Percentiles rank a stretch among this genome's conserved stretches.
phyloP scores from a whole-genome alignment of 2,329 filamentous ascomycete species.

The Microdochium paspali region DNA sequence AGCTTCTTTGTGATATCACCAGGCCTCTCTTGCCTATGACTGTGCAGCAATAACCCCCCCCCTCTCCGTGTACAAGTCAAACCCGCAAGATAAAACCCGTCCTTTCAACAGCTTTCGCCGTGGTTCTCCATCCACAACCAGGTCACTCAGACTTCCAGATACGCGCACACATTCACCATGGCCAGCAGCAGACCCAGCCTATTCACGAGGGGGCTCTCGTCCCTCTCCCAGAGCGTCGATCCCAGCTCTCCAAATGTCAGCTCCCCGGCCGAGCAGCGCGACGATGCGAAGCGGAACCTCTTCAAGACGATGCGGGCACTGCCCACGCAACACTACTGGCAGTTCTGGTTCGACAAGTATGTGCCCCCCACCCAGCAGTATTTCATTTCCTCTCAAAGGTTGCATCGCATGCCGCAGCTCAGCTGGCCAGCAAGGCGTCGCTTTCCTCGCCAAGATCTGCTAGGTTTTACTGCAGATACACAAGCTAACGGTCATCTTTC shows the following conservation, averaged over 20 bases:
- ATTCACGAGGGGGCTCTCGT: slow-evolving; percentile 55
- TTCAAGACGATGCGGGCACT: slow-evolving; percentile 63
- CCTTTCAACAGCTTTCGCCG: too few species aligned
- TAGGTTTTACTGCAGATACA: too few species aligned
- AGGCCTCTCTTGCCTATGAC: too few species aligned
- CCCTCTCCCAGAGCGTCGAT: slow-evolving; percentile 48
- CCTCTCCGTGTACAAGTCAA: too few species aligned
- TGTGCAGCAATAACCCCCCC: too few species aligned
- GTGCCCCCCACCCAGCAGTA: slow-evolving; percentile 4
- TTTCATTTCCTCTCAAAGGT: too few species aligned
- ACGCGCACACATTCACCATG: slow-evolving; percentile 28
- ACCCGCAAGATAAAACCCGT: too few species aligned
- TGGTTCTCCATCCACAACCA: not conserved
- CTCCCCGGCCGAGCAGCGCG: slow-evolving; percentile 64
- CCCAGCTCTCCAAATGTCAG: slow-evolving; percentile 49
- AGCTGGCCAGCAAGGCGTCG: too few species aligned
- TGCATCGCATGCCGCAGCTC: too few species aligned
- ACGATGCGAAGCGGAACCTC: slow-evolving; percentile 77
- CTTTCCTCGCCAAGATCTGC: too few species aligned
- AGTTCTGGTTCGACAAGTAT: slow-evolving; percentile 58
- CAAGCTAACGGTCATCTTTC: slow-evolving; percentile 1
- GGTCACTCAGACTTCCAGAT: not conserved
- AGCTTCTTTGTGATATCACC: too few species aligned
- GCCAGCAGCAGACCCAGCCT: slow-evolving; percentile 43
- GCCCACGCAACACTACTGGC: slow-evolving; percentile 73